Evolutionary conservation across 2,329 filamentous ascomycete genomes (phyloP).

Genomic region (Periconia digitata): DNA sequence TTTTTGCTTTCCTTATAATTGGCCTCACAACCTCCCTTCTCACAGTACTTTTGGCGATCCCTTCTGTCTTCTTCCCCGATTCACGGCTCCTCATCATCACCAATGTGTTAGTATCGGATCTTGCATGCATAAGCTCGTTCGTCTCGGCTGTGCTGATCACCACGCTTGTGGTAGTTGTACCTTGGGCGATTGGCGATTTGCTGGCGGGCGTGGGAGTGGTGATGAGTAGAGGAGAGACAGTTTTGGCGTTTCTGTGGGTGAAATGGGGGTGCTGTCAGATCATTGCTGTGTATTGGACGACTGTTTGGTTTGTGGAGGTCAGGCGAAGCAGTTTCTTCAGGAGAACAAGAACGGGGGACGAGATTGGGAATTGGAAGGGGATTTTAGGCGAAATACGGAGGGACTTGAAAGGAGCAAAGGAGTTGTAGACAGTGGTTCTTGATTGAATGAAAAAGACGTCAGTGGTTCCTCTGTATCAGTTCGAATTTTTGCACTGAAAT

Average conservation of each 20-base stretch:
- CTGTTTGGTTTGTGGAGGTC: conserved; percentile 31
- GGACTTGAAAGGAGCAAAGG: conserved; percentile 17
- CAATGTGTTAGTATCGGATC: conserved; percentile 15
- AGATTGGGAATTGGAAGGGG: conserved; percentile 26
- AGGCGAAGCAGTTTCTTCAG: conserved; percentile 17
- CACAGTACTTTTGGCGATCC: conserved; percentile 12
- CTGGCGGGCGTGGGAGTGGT: conserved; percentile 10
- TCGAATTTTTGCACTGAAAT: too few species aligned
- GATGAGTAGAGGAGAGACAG: conserved; percentile 11
- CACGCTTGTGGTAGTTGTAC: conserved; percentile 9
- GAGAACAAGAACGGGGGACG: conserved; percentile 17
- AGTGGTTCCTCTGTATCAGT: too few species aligned
- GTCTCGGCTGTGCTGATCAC: conserved; percentile 19
- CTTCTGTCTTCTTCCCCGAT: conserved; percentile 21
- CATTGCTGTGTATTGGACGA: conserved; percentile 19
- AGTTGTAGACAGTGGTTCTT: too few species aligned
- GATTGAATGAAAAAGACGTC: too few species aligned
- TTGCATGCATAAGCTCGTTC: conserved; percentile 12
- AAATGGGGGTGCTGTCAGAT: conserved; percentile 12
- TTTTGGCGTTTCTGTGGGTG: conserved; percentile 24
- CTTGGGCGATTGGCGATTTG: conserved; percentile 8
- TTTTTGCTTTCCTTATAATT: conserved; percentile 23
- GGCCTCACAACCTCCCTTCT: conserved; percentile 15
- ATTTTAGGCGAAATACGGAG: conserved; percentile 16
- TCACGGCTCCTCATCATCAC: conserved; percentile 24